A percentile compares a stretch with the other conserved stretches of the same genome.
phyloP scores from a whole-genome alignment of 75 land plant genomes.

The Pinus taeda region DNA sequence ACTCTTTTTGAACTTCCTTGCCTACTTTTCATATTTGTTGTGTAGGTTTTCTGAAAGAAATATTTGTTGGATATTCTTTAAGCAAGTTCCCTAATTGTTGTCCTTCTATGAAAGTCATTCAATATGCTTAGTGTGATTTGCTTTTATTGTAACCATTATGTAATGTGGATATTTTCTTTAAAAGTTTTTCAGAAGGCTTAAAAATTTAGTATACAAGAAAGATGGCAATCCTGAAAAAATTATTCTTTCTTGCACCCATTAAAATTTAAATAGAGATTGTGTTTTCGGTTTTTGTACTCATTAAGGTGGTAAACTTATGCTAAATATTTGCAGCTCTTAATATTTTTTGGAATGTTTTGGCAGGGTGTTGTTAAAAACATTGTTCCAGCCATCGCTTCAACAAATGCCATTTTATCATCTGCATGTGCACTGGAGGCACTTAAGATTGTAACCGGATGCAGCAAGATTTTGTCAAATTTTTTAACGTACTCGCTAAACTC shows the following conservation, averaged over 20 bases:
- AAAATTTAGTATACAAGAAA: background rate
- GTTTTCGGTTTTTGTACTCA: too few species aligned
- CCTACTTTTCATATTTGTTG: too few species aligned
- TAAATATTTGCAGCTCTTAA: too few species aligned
- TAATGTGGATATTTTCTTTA: too few species aligned
- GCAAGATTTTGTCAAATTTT: constrained; percentile 86
- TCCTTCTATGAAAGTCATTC: too few species aligned
- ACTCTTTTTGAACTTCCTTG: too few species aligned
- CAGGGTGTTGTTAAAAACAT: constrained; percentile 99
- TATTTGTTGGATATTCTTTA: too few species aligned
- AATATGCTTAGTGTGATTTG: too few species aligned
- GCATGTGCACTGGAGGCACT: constrained; percentile 92
- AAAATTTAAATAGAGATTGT: background rate
- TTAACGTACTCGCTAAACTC: constrained; percentile 51
- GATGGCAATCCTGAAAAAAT: background rate
- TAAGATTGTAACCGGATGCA: constrained; percentile 91
- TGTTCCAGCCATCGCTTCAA: constrained; percentile 98
- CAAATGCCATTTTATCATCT: constrained; percentile 96
- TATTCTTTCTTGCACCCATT: background rate
- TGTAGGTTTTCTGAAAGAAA: too few species aligned
- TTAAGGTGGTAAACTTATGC: too few species aligned
- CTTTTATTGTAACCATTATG: too few species aligned
- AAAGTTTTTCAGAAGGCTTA: background rate
- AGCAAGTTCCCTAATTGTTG: too few species aligned
- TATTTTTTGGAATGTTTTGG: background rate